A percentile compares a stretch with the other conserved stretches of the same genome.
Conservation (phyloP, 1,139 yeast species). For the Pichia sorboxylosa region DNA sequence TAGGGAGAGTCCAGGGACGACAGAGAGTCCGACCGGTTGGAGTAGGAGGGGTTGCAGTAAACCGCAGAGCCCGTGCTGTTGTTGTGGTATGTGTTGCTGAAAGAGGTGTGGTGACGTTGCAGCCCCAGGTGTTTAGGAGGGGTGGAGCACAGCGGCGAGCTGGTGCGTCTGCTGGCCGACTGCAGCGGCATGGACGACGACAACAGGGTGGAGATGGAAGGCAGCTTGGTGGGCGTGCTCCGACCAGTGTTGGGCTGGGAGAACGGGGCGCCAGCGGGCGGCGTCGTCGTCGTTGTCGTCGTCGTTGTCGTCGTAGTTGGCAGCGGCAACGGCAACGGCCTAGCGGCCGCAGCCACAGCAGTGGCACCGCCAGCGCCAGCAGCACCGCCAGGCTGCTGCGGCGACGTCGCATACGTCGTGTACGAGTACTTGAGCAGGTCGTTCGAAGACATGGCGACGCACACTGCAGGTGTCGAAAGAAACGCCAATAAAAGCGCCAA, state of each 20-base stretch:
- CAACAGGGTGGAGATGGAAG: constrained; percentile 1
- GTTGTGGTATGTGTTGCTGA: neutral
- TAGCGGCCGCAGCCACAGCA: neutral
- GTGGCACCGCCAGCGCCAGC: neutral
- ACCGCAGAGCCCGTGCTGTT: no score
- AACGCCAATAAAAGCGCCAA: no score
- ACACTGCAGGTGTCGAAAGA: no score
- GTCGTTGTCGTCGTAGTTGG: neutral
- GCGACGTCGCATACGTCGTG: neutral
- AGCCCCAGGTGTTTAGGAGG: neutral
- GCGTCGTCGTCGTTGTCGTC: neutral
- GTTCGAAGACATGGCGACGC: constrained; percentile 1
- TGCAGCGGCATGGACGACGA: neutral
- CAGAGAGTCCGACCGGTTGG: constrained; percentile 7
- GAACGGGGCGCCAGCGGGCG: neutral
- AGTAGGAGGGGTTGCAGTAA: neutral
- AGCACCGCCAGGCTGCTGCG: neutral
- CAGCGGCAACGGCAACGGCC: neutral
- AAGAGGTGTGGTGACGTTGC: neutral
- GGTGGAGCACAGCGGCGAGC: neutral
- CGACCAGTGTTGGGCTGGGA: no score
- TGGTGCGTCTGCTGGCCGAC: no score
- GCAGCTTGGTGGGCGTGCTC: no score
- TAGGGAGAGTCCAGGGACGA: constrained; percentile 9
- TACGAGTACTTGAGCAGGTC: constrained; percentile 9